A percentile compares a stretch with the other conserved stretches of the same genome.
Conservation (phyloP, 202 grass and related monocot species). For the Panicum hallii region DNA sequence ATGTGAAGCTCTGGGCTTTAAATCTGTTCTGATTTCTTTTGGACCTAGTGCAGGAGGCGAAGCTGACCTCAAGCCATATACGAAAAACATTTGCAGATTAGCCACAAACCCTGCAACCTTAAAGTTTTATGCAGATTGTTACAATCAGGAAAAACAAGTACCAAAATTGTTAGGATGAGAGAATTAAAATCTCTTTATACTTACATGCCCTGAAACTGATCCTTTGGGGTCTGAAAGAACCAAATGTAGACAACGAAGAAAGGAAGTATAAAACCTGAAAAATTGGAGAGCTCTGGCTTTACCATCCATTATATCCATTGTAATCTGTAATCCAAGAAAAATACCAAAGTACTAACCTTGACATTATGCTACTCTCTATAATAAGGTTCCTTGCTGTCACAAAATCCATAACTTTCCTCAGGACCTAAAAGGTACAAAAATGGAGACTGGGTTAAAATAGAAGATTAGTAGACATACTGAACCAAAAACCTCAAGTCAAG, state of each 20-base stretch:
- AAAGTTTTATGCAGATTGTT: constrained; percentile 55
- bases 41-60: constrained; percentile 40
- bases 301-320: constrained; percentile 41
- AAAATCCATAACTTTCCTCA: constrained; percentile 95
- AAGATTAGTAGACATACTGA: constrained; percentile 19
- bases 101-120: constrained; percentile 95
- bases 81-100: constrained; percentile 81
- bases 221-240: constrained; percentile 85
- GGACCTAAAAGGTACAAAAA: constrained; percentile 57
- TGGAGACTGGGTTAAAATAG: constrained; percentile 39
- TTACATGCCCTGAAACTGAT: constrained; percentile 87
- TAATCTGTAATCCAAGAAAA: constrained; percentile 36
- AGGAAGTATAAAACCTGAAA: constrained; percentile 74
- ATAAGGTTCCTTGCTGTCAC: constrained; percentile 75
- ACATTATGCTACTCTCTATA: constrained; percentile 77
- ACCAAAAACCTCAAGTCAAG: background rate
- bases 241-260: constrained; percentile 87
- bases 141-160: constrained; percentile 42
- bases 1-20: constrained; percentile 51
- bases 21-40: constrained; percentile 54
- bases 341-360: constrained; percentile 62
- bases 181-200: constrained; percentile 33
- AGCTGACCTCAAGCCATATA: constrained; percentile 76
- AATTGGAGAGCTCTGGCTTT: constrained; percentile 48
- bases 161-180: constrained; percentile 31